These are phyloP conservation scores for Solanum microdontum DNA, from an alignment of 257 asterid genomes.

Conservation along the genomic window DNA sequence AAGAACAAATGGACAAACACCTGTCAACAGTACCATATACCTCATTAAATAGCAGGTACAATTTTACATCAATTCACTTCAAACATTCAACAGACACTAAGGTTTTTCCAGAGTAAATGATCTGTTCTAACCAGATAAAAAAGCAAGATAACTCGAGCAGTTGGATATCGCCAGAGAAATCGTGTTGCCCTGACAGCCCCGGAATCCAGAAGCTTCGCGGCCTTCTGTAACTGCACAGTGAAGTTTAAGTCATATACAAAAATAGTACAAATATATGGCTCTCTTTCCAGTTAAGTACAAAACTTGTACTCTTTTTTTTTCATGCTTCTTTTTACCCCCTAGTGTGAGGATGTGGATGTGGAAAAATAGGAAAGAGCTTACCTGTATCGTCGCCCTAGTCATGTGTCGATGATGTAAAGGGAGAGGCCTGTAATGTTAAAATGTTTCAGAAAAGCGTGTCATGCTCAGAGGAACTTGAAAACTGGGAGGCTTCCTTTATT, in stretches of 20 bases:
- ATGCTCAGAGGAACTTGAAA: background rate
- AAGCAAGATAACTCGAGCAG: slow-evolving; percentile 79
- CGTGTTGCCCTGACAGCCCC: slow-evolving; percentile 98
- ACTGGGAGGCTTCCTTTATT: background rate
- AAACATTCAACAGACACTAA: background rate
- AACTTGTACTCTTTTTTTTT: background rate
- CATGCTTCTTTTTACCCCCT: background rate
- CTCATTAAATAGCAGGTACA: background rate
- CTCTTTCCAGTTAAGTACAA: background rate
- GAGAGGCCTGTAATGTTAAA: slow-evolving; percentile 60
- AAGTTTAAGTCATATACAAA: slow-evolving; percentile 4
- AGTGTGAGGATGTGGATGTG: background rate
- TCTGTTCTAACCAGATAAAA: slow-evolving; percentile 75
- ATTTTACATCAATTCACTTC: background rate
- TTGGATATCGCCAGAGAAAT: slow-evolving; percentile 96
- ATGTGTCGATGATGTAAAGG: slow-evolving; percentile 94
- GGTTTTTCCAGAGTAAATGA: background rate
- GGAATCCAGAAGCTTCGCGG: slow-evolving; percentile 79
- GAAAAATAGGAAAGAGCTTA: slow-evolving; percentile 13
- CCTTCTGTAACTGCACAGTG: slow-evolving; percentile 77
- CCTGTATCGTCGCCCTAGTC: slow-evolving; percentile 86
- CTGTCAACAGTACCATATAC: slow-evolving; percentile 31
- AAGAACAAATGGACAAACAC: slow-evolving; percentile 97
- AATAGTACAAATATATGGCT: background rate
- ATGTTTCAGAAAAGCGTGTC: slow-evolving; percentile 1